Percentiles rank a stretch among this genome's conserved stretches.
Evolutionary conservation across 2,329 filamentous ascomycete genomes (phyloP).

Genomic region (Ophiosphaerella narmari): DNA sequence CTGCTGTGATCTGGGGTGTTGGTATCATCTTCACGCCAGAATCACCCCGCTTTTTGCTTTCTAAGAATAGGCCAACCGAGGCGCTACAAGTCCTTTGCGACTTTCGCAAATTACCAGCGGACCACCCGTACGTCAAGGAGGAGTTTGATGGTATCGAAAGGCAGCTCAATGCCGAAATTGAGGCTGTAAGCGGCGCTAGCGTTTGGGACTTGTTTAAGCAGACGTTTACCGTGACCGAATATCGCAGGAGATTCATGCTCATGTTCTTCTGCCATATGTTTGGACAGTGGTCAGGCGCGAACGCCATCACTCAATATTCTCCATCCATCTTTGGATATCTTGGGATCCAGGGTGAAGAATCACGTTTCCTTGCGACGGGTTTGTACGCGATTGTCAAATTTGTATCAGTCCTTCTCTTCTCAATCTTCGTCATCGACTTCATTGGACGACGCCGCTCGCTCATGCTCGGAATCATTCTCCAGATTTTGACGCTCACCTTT

Average conservation of each 20-base stretch:
- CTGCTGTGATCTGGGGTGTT: conserved; percentile 12
- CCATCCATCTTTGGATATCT: conserved; percentile 19
- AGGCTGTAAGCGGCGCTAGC: conserved; percentile 38
- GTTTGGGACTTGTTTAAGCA: conserved; percentile 43
- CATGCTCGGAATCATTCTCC: conserved; percentile 40
- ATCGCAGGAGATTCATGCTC: conserved; percentile 23
- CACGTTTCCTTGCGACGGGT: conserved; percentile 14
- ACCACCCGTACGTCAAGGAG: conserved; percentile 11
- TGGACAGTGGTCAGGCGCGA: conserved; percentile 18
- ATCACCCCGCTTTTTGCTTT: conserved; percentile 10
- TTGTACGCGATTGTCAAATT: conserved; percentile 20
- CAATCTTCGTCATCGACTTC: conserved; percentile 35
- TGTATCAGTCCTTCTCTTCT: conserved; percentile 26
- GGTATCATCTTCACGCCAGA: conserved; percentile 10
- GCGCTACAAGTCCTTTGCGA: conserved; percentile 7
- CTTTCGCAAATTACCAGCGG: conserved; percentile 5
- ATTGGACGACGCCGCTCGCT: conserved; percentile 37
- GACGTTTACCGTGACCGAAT: conserved; percentile 32
- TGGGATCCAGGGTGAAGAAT: conserved; percentile 12
- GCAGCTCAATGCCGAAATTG: conserved; percentile 42
- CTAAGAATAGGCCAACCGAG: conserved; percentile 12
- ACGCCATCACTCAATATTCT: conserved; percentile 18
- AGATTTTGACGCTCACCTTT: conserved; percentile 38
- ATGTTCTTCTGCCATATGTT: conserved; percentile 16
- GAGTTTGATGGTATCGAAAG: conserved; percentile 27